Percentiles rank a stretch among this genome's conserved stretches.
Evolutionary conservation across 371 early-diverging fungal species (phyloP).

Genomic region (Capillidium heterosporum): DNA sequence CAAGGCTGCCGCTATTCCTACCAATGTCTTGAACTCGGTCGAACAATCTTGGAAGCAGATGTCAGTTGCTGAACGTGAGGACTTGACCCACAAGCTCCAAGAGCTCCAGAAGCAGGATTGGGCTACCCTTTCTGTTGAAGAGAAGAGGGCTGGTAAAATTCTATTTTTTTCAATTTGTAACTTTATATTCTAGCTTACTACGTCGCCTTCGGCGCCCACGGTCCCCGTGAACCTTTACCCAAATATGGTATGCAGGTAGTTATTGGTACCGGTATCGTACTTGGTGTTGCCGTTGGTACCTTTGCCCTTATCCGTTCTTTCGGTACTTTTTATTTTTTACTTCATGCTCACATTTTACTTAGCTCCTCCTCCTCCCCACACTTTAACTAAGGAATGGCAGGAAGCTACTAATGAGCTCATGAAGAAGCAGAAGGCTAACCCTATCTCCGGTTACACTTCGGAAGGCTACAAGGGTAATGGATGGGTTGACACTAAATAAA

Average conservation of each 20-base stretch:
- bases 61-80: conserved; percentile 65
- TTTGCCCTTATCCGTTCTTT: conserved; percentile 43
- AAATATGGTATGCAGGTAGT: conserved; percentile 53
- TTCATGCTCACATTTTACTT: conserved; percentile 2
- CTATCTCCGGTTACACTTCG: conserved; percentile 72
- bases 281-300: conserved; percentile 32
- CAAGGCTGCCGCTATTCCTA: neutral
- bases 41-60: conserved; percentile 72
- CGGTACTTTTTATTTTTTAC: conserved; percentile 29
- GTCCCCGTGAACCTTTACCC: conserved; percentile 60
- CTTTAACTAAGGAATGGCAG: conserved; percentile 82
- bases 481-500: conserved; percentile 25
- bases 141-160: conserved; percentile 86
- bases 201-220: conserved; percentile 89
- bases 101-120: conserved; percentile 86
- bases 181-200: conserved; percentile 45
- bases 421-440: conserved; percentile 73
- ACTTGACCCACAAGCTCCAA: conserved; percentile 58
- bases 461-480: conserved; percentile 67
- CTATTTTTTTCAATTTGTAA: neutral
- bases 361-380: conserved; percentile 31
- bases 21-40: conserved; percentile 9
- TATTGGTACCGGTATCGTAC: conserved; percentile 39
- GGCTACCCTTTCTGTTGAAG: conserved; percentile 71
- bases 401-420: conserved; percentile 71